Evolutionary conservation across 2,329 filamentous ascomycete genomes (phyloP), one percentile per base, ranked within the genome.

Genomic region (Fusarium sterilihyphosum): DNA sequence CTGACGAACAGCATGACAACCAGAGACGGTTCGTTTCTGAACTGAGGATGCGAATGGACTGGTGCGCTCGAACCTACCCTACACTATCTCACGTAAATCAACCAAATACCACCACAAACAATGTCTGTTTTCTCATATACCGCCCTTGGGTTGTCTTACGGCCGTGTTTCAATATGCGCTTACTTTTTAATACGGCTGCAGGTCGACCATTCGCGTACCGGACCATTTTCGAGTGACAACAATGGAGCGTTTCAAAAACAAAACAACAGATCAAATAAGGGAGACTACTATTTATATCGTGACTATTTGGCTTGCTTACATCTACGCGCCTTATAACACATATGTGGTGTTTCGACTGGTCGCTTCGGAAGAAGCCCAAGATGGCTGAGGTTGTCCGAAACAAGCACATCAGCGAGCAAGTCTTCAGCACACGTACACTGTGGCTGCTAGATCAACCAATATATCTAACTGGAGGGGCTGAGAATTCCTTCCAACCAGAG

Each of bases 91-190:
- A 16, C 33, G 10, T 16, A 35, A 14, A 7, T 56, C 16, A 18
- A 29, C 8, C 6, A 41, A 18, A 12, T 26, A n/a, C 16, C 24
- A 31, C 20, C 24, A 41, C 26, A 41, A 56, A n/a, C 24, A 41
- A 29, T 40, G 24, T 29, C 35, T 6, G 11, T 13, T 22, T 40
- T 40, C n/a, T n/a, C 35, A 40, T 18, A 50, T 46, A 24, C 14
- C 17, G 22, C 35, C 26, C 31, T 24, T n/a, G 43, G 31, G 40
- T 22, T 37, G 33, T 62, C n/a, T 33, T 35, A 40, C 37, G 24
- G 31, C 33, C 9, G 33, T n/a, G 67, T 71, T 73, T 73, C 71
- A 74, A 64, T 13, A 74, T 64, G 62, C 71, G 61, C 67, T 61
- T 50, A 40, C 53, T 29, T 33, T 29, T 52, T 33, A 29, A 47